Percentiles rank a stretch among this genome's conserved stretches.
These are phyloP conservation scores for Amanita exitialis DNA, from an alignment of 768 basidiomycete genomes.

Conservation along the genomic window DNA sequence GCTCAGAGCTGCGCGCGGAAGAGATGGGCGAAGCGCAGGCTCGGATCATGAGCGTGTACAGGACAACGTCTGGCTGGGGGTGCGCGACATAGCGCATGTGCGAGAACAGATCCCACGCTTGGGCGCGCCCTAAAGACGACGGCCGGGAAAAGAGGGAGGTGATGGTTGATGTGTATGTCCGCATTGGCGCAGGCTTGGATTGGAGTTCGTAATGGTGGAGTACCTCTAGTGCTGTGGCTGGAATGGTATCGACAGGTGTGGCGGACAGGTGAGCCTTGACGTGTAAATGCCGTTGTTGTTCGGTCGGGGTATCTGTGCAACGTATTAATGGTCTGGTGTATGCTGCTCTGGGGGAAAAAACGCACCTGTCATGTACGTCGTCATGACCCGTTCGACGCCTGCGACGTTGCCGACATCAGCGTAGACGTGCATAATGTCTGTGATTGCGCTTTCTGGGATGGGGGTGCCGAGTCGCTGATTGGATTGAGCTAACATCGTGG, in stretches of 20 bases:
- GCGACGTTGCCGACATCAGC: conserved; percentile 34
- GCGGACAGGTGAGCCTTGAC: conserved; percentile 55
- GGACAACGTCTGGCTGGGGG: conserved; percentile 55
- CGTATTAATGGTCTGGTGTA: neutral
- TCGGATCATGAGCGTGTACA: conserved; percentile 83
- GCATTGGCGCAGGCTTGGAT: conserved; percentile 55
- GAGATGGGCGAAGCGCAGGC: conserved; percentile 59
- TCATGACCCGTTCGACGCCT: conserved; percentile 35
- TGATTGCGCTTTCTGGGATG: conserved; percentile 33
- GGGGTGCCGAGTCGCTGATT: conserved; percentile 30
- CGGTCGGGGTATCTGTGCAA: conserved; percentile 31
- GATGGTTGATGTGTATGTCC: conserved; percentile 66
- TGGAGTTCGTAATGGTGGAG: conserved; percentile 67
- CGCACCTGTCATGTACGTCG: conserved; percentile 33
- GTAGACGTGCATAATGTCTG: conserved; percentile 38
- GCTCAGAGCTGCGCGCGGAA: conserved; percentile 48
- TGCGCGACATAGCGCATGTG: conserved; percentile 98
- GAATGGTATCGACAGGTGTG: conserved; percentile 36
- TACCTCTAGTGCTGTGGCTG: conserved; percentile 51
- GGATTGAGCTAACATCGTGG: neutral
- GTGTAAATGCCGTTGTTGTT: conserved; percentile 59
- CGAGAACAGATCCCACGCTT: conserved; percentile 90
- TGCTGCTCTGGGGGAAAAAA: conserved; percentile 1
- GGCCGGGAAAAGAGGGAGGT: conserved; percentile 40
- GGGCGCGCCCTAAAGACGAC: conserved; percentile 47